These are phyloP conservation scores for Lactifluus piperatus DNA, from an alignment of 768 basidiomycete genomes.

Conservation along the genomic window DNA sequence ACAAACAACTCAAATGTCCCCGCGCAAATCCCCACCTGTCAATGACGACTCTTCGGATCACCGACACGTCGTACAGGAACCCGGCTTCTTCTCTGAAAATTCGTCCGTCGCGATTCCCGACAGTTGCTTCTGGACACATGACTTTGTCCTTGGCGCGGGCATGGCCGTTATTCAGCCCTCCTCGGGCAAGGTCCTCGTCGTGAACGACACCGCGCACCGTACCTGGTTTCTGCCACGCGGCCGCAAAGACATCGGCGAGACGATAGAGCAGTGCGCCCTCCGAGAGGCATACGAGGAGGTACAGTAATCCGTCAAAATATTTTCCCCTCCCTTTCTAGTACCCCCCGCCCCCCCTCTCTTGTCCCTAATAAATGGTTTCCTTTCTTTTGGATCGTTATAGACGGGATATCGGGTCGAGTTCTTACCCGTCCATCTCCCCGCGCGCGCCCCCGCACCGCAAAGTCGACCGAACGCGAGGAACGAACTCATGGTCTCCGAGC, in stretches of 20 bases:
- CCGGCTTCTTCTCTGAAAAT: slow-evolving; percentile 23
- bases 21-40: too few relatives aligned
- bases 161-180: slow-evolving; percentile 57
- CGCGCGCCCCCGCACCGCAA: slow-evolving; percentile 33
- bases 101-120: slow-evolving; percentile 38
- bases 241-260: slow-evolving; percentile 59
- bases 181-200: slow-evolving; percentile 43
- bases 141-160: slow-evolving; percentile 53
- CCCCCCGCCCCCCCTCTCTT: too few relatives aligned
- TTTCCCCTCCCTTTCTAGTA: neutral
- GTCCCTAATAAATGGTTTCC: too few relatives aligned
- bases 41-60: too few relatives aligned
- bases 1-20: too few relatives aligned
- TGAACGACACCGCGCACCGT: slow-evolving; percentile 22
- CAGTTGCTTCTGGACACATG: slow-evolving; percentile 38
- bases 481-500: slow-evolving; percentile 31
- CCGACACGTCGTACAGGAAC: too few relatives aligned
- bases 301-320: neutral
- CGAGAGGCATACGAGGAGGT: slow-evolving; percentile 67
- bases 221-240: slow-evolving; percentile 59
- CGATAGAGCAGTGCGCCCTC: slow-evolving; percentile 47
- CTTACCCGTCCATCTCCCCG: slow-evolving; percentile 36
- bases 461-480: neutral
- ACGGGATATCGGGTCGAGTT: slow-evolving; percentile 42
- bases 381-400: slow-evolving; percentile 25